phyloP scores from a whole-genome alignment of 495 filamentous ascomycete genomes.

The Podospora fimiseda region DNA sequence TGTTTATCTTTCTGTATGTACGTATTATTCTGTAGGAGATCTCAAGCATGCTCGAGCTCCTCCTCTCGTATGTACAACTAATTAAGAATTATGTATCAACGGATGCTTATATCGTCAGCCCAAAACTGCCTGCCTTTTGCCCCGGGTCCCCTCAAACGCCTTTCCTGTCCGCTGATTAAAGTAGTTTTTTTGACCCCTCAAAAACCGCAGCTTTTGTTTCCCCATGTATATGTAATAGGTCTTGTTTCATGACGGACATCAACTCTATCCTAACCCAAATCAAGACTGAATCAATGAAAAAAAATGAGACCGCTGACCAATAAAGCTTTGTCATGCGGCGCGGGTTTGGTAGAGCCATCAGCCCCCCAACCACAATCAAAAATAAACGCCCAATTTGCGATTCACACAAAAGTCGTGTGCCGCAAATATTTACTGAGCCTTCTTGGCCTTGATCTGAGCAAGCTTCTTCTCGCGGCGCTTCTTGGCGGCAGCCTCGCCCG shows the following conservation, averaged over 20 bases:
- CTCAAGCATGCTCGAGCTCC: too few relatives aligned
- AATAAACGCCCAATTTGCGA: background rate
- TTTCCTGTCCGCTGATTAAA: background rate
- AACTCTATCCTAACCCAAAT: constrained; percentile 4
- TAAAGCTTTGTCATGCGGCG: background rate
- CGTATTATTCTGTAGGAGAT: too few relatives aligned
- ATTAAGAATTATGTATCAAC: background rate
- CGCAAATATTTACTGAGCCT: constrained; percentile 46
- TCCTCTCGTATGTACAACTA: background rate
- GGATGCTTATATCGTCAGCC: background rate
- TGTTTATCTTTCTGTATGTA: too few relatives aligned
- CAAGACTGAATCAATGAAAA: background rate
- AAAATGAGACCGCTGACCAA: background rate
- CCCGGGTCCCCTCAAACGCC: background rate
- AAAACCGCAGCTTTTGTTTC: constrained; percentile 4
- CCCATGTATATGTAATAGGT: background rate
- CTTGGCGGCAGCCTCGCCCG: constrained; percentile 79
- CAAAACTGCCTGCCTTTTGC: background rate
- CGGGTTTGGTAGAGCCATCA: too few relatives aligned
- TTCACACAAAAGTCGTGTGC: background rate
- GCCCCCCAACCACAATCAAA: background rate
- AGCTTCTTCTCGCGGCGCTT: constrained; percentile 73
- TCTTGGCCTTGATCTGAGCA: constrained; percentile 55
- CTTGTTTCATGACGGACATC: constrained; percentile 14
- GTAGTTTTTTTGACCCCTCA: background rate